Conservation (phyloP, 2,329 filamentous ascomycete genomes). For the Immersiporthe knoxdaviesiana region DNA sequence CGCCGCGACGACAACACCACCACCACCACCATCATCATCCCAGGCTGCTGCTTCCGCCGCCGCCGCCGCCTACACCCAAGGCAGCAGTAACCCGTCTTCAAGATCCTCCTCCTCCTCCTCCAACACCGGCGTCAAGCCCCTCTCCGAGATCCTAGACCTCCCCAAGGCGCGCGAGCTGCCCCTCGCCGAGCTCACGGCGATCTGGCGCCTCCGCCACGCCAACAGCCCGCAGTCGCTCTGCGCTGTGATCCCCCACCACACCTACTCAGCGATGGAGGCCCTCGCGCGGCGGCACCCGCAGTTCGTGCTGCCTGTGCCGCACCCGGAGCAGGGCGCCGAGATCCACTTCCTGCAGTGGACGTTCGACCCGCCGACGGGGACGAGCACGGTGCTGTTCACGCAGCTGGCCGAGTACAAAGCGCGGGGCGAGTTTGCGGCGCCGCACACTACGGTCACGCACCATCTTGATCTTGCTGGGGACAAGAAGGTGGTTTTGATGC, state of each 20-base stretch:
- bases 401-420: constrained; percentile 92
- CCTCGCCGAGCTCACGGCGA: constrained; percentile 77
- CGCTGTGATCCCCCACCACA: constrained; percentile 74
- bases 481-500: constrained; percentile 82
- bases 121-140: constrained; percentile 46
- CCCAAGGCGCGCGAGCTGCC: constrained; percentile 75
- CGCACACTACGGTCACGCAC: constrained; percentile 93
- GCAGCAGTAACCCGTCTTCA: constrained; percentile 34
- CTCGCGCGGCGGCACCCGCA: constrained; percentile 77
- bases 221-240: constrained; percentile 75
- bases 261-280: constrained; percentile 73
- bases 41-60: constrained; percentile 32
- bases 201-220: constrained; percentile 91
- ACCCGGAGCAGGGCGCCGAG: constrained; percentile 71
- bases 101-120: background rate
- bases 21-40: background rate
- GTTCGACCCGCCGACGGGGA: constrained; percentile 70
- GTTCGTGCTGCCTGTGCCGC: constrained; percentile 88
- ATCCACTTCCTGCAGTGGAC: constrained; percentile 98
- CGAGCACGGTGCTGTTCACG: constrained; percentile 85
- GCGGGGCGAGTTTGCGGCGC: constrained; percentile 84
- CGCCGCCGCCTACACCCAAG: constrained; percentile 32
- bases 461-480: constrained; percentile 77
- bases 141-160: constrained; percentile 70
- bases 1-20: constrained; percentile 26